A percentile compares a stretch with the other conserved stretches of the same genome.
phyloP scores from a whole-genome alignment of 2,329 filamentous ascomycete genomes.

The Cladophialophora exuberans region DNA sequence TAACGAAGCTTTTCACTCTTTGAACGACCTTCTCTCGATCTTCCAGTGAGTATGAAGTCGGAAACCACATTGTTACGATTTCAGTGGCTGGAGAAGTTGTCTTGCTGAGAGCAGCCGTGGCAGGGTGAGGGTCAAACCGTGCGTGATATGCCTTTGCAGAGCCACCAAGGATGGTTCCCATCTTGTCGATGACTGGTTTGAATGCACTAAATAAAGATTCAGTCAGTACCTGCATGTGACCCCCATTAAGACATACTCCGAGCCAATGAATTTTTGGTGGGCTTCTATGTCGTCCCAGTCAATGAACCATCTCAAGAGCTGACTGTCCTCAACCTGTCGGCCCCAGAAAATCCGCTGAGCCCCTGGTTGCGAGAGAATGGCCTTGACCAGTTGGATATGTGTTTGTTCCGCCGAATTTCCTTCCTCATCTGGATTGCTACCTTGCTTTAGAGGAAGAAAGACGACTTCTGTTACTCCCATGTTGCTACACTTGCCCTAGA shows the following conservation, averaged over 20 bases:
- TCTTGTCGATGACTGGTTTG: conserved; percentile 30
- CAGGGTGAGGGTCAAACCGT: conserved; percentile 31
- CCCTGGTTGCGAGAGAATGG: conserved; percentile 30
- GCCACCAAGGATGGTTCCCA: conserved; percentile 29
- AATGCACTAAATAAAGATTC: conserved; percentile 22
- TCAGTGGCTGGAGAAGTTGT: conserved; percentile 29
- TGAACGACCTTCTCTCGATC: conserved; percentile 24
- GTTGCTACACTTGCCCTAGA: not conserved
- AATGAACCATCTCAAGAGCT: conserved; percentile 30
- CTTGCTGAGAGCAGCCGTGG: conserved; percentile 25
- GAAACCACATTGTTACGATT: conserved; percentile 28
- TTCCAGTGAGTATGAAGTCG: conserved; percentile 18
- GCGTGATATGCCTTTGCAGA: conserved; percentile 24
- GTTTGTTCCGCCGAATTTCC: conserved; percentile 26
- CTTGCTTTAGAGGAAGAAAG: conserved; percentile 27
- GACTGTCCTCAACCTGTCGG: conserved; percentile 31
- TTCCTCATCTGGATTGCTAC: conserved; percentile 28
- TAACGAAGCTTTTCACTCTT: conserved; percentile 17
- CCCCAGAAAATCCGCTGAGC: conserved; percentile 33
- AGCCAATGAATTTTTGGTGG: conserved; percentile 33
- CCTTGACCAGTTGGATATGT: conserved; percentile 25
- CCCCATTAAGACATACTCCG: conserved; percentile 13
- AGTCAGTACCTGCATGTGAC: not conserved
- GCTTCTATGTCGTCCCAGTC: conserved; percentile 33
- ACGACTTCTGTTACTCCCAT: conserved; percentile 34